Base-by-base conservation (phyloP, 164 flowering plant species). In the Stephania cephalantha region DNA sequence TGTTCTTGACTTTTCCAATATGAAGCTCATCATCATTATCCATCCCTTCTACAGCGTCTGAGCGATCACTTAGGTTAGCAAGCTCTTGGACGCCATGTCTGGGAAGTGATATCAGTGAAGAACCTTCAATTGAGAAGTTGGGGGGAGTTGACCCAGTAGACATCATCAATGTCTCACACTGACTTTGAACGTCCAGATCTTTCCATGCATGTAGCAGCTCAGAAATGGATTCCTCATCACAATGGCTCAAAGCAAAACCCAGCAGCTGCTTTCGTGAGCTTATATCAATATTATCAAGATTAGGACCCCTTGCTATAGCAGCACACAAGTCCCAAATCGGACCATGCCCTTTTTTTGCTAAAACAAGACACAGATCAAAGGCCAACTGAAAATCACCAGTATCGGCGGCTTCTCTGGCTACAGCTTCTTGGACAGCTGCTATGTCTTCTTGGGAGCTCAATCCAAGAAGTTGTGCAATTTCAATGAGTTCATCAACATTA, bases 321-420 rank as follows among this genome's bases (percentile, higher is more conserved):
- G 97, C 95, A 87, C 96, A 92, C 69, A 96, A 83, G 78, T 96
- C 99, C 99, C 99, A 96, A 74, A 91, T 78, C 31, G 80, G 79
- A 73, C 98, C 98, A 82, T 94, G 94, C 4, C 97, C 96, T 79
- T 91, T 94, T 78, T 84, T 89, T 22, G 92, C 88, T 81, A 96
- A 83, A 83, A 84, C 83, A 85, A 94, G 91, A 80, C 99, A 96
- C 17, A 91, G 90, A 84, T 92, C 97, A 84, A 87, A 91, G 52
- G 99, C 96, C 81, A 91, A 82, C 79, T 94, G 98, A 68, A 96
- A 85, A 85, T 96, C 98, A 74, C 97, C 98, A 55, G 92, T 86
- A 75, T 88, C 97, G 67, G 98, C 99, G 77, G 99, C 98, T 86
- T 96, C 99, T 84, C 99, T 86, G 71, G 99, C 97, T 83, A 92